phyloP scores from a whole-genome alignment of 2,329 filamentous ascomycete genomes.

The Botrytis cinerea region DNA sequence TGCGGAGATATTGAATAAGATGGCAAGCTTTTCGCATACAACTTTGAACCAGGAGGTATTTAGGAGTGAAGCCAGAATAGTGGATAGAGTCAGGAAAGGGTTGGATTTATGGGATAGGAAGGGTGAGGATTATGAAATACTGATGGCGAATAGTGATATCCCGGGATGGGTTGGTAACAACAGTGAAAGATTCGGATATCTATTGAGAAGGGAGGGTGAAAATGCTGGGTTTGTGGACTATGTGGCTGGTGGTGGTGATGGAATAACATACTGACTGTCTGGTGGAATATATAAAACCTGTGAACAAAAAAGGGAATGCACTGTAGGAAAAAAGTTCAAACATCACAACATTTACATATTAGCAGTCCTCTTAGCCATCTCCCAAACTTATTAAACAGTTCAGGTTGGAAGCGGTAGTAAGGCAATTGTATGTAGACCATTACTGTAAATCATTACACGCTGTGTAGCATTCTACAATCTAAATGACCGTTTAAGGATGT shows the following conservation, averaged over 20 bases:
- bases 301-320: not conserved
- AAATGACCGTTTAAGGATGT: constrained; percentile 12
- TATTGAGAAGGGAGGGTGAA: constrained; percentile 31
- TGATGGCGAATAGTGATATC: constrained; percentile 46
- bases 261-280: not conserved
- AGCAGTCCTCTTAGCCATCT: not conserved
- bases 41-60: constrained; percentile 45
- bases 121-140: constrained; percentile 41
- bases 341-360: not conserved
- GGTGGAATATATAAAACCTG: not conserved
- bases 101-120: constrained; percentile 46
- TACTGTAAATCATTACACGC: not conserved
- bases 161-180: constrained; percentile 43
- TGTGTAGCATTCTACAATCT: constrained; percentile 19
- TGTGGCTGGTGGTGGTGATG: constrained; percentile 32
- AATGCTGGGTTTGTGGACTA: constrained; percentile 34
- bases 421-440: not conserved
- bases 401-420: not conserved
- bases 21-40: constrained; percentile 47
- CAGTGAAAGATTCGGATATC: constrained; percentile 31
- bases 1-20: constrained; percentile 46
- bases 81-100: constrained; percentile 47
- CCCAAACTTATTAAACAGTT: not conserved
- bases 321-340: not conserved
- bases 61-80: constrained; percentile 44